A percentile compares a stretch with the other conserved stretches of the same genome.
phyloP scores from a whole-genome alignment of 2,329 filamentous ascomycete species.

The Chaetomium sp. region DNA sequence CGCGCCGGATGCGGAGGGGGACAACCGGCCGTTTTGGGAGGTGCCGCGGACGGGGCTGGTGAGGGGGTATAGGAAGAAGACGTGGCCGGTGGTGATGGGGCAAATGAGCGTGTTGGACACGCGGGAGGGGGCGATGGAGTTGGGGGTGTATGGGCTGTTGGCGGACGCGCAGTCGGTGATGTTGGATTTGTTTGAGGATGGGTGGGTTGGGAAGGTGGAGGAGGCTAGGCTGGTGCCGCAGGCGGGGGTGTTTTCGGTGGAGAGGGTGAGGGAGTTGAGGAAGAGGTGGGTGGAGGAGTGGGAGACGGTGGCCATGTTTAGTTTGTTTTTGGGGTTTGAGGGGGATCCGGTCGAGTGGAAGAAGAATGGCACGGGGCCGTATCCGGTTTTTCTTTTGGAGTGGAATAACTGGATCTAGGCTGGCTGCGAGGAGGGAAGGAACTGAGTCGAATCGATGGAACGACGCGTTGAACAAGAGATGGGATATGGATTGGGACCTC shows the following conservation, averaged over 20 bases:
- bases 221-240: not conserved
- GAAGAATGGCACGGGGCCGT: not conserved
- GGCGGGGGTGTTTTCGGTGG: too few relatives aligned
- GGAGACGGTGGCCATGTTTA: not conserved
- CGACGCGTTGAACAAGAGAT: too few relatives aligned
- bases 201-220: too few relatives aligned
- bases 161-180: not conserved
- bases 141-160: not conserved
- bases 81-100: not conserved
- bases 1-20: too few relatives aligned
- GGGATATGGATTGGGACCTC: too few relatives aligned
- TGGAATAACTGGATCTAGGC: not conserved
- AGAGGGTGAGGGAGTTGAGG: not conserved
- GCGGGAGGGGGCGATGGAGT: too few relatives aligned
- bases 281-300: not conserved
- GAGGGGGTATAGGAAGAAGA: not conserved
- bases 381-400: not conserved
- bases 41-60: too few relatives aligned
- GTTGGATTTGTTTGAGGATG: not conserved
- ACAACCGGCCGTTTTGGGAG: too few relatives aligned
- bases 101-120: not conserved
- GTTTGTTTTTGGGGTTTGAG: not conserved
- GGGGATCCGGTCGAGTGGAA: not conserved
- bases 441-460: too few relatives aligned
- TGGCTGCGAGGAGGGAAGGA: too few relatives aligned